These are phyloP conservation scores for Alternaria arbusti DNA, from an alignment of 2,329 filamentous ascomycete genomes.

Conservation along the genomic window DNA sequence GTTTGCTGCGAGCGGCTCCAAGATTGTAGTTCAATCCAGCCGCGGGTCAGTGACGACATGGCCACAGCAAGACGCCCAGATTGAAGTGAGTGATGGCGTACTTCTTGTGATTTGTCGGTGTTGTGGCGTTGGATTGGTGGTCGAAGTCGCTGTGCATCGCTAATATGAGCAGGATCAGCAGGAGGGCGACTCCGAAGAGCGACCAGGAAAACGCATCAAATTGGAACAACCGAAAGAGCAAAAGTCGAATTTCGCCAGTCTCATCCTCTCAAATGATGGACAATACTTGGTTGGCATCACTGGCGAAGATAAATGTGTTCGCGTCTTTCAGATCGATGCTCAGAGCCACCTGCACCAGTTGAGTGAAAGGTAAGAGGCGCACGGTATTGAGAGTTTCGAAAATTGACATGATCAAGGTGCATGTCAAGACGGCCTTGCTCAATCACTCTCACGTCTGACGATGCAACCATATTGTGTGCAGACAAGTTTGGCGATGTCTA, in stretches of 20 bases:
- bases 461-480: conserved; percentile 75
- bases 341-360: conserved; percentile 68
- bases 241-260: conserved; percentile 70
- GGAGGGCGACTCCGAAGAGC: conserved; percentile 39
- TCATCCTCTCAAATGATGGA: conserved; percentile 69
- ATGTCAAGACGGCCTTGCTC: conserved; percentile 92
- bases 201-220: conserved; percentile 52
- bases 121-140: background rate
- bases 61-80: conserved; percentile 29
- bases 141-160: background rate
- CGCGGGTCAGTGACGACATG: conserved; percentile 39
- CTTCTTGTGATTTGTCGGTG: background rate
- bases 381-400: background rate
- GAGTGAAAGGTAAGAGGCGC: conserved; percentile 69
- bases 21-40: conserved; percentile 62
- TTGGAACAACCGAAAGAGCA: conserved; percentile 39
- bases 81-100: conserved; percentile 30
- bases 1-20: conserved; percentile 75
- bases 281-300: conserved; percentile 78
- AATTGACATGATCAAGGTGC: conserved; percentile 56
- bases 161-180: conserved; percentile 26
- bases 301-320: conserved; percentile 88
- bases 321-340: conserved; percentile 75
- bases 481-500: conserved; percentile 99
- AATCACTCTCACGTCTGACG: conserved; percentile 72